Evolutionary conservation across 1,284 basidiomycete genomes (phyloP), one percentile per base, ranked within the genome.

Genomic region (Marasmius fiardii): DNA sequence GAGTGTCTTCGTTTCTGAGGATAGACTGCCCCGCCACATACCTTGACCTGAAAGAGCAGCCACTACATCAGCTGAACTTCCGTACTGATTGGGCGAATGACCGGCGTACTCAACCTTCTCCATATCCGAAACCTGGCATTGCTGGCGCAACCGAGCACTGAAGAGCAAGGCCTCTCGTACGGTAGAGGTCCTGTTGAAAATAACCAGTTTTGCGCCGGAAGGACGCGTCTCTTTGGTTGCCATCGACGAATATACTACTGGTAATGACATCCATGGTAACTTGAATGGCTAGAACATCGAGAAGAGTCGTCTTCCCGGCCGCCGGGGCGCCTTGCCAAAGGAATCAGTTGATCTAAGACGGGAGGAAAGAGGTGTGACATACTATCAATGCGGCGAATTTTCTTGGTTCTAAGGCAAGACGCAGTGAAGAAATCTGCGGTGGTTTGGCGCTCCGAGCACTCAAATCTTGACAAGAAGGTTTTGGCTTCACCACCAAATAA

Each of bases 91-190:
- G 88, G 76, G 64, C 80, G 77, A 61, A 89, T 76, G 24, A 86
- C 81, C 85, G 58, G 86, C 85, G 62, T 86, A 89, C 37, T 75
- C 80, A 58, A 83, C 72, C 70, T 88, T 88, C 66, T 88, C 85
- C 21, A 66, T 68, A 51, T 77, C 69, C 3, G 83, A 67, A 8
- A 85, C 76, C 23, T 73, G 65, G 21, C 73, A 67, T 4, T 83
- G 81, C 64, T 89, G 86, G 37, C 87, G 79, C 14, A 89, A 72
- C 62, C 81, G 71, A 1, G 86, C 87, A 4, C 79, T 82, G 74
- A 89, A 88, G 28, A 80, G 73, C 0, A 90, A 71, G 4, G 86
- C 84, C 65, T 90, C 87, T 37, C 87, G 80, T 7, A 90, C 86
- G 24, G 79, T 82, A 5, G 72, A 69, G 18, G 75, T 79, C 4